Evolutionary conservation across 352 stramenopile species (phyloP), one percentile per base, ranked within the genome.

Genomic region (Phytophthora ohioensis): DNA sequence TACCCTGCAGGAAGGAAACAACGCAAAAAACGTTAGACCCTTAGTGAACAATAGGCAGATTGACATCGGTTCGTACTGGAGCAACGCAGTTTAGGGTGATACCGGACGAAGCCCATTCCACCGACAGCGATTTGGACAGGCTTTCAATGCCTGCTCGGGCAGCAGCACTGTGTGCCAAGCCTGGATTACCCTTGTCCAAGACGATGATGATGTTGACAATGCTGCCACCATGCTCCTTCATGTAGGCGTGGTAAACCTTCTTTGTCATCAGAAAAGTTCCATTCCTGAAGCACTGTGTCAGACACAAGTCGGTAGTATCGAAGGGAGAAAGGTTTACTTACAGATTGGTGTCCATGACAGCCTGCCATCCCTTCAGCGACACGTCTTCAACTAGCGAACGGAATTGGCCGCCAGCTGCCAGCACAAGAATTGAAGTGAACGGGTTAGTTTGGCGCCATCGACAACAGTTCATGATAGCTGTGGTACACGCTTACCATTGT

Each of bases 161-260:
- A 12, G 93, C 92, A 47, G 85, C 82, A 47, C 80, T 90, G 73
- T 98, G 92, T 5, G 83, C 83, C 81, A 98, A 95, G 31, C 86
- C 80, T 5, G 93, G 92, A 71, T 97, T 93, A 31, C 96, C 96
- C 71, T 98, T 98, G 38, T 93, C 81, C 78, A 98, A 97, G 17
- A 94, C 92, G 11, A 98, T 78, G 15, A 97, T 98, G 67, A 98
- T 98, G 79, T 98, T 98, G 34, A 98, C 94, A 66, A 99, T 98
- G 43, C 85, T 92, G 15, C 93, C 93, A 42, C 94, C 94, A 71
- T 92, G 73, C 27, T 98, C 67, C 57, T 98, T 88, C 93, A 98
- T 98, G 68, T 91, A 98, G 49, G 94, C 80, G 48, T 97, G 87
- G 72, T 93, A 98, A 12, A 90, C 91, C 53, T 97, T 90, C 72